Base-by-base conservation (phyloP, 306 rosid species). In the Boehmeria nivea region DNA sequence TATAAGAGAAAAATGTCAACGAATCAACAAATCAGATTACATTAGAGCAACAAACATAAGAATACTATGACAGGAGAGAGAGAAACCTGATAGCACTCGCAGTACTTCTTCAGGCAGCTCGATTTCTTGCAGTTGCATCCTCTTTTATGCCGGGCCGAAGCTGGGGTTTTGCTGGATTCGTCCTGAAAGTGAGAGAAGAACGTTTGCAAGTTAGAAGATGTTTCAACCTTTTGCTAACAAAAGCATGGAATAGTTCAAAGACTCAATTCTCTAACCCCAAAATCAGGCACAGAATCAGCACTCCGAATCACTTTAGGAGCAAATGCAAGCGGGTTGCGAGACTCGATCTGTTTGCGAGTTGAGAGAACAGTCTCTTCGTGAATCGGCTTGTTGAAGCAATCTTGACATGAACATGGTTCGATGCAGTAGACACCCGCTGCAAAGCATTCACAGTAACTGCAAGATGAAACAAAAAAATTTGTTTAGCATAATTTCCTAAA, bases 121-220 rank as follows among this genome's bases (percentile, higher is more conserved):
- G 98, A 87, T 76, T 87, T 91, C 81, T 84, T 84, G 98, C 98
- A 87, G 60, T 82, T 91, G 70, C 98, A 91, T 68, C 91, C 93
- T 59, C 83, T 70, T 76, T 86, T 89, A 66, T 81, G 94, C 6
- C 89, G 66, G 15, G 95, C 87, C 23, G 95, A 81, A 38, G 94
- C 94, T 34, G 94, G 90, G 55, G 90, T 81, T 72, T 76, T 86
- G 77, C 73, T 86, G 16, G 88, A 80, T 43, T 90, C 90, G 14
- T 78, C 94, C 91, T 91, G 77, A 60, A 39, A 70, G 55, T 37
- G 58, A 44, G 69, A 55, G 45, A 49, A 31, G 36, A 31, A 31
- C 5, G n/a, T 4, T 4, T 5, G 17, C 45, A 40, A 40, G 17
- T 40, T 31, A 31, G 9, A 31, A 4, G 36, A 31, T 10, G 45